Conservation (phyloP, 495 filamentous ascomycete genomes). For the Penicillium macrosclerotiorum region DNA sequence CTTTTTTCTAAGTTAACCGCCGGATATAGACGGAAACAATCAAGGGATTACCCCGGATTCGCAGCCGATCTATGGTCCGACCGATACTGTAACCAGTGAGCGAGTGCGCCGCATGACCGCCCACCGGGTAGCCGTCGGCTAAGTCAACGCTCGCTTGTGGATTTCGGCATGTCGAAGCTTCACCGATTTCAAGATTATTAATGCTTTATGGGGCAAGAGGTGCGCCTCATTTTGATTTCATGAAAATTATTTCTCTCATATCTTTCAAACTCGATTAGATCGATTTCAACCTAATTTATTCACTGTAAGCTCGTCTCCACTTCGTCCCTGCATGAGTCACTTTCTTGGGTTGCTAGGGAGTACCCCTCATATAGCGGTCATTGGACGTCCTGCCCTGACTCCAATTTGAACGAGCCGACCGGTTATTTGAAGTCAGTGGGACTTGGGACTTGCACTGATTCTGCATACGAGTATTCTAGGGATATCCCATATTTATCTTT, state of each 20-base stretch:
- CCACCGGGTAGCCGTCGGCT: conserved; percentile 22
- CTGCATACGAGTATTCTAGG: too few species aligned
- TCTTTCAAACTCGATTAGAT: background rate
- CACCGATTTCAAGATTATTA: conserved; percentile 13
- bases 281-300: background rate
- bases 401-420: too few species aligned
- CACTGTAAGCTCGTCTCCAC: too few species aligned
- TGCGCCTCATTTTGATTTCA: background rate
- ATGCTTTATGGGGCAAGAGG: conserved; percentile 1
- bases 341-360: too few species aligned
- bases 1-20: too few species aligned
- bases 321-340: too few species aligned
- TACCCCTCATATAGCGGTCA: too few species aligned
- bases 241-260: background rate
- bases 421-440: too few species aligned
- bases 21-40: too few species aligned
- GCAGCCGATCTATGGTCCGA: conserved; percentile 13
- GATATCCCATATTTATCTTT: too few species aligned
- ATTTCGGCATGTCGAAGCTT: conserved; percentile 19
- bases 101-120: conserved; percentile 4
- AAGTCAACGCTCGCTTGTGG: conserved; percentile 15
- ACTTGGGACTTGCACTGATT: too few species aligned
- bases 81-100: background rate
- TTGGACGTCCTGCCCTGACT: too few species aligned
- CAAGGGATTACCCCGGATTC: conserved; percentile 9